phyloP scores from a whole-genome alignment of 2,329 filamentous ascomycete species.

The Cadophora sp. region DNA sequence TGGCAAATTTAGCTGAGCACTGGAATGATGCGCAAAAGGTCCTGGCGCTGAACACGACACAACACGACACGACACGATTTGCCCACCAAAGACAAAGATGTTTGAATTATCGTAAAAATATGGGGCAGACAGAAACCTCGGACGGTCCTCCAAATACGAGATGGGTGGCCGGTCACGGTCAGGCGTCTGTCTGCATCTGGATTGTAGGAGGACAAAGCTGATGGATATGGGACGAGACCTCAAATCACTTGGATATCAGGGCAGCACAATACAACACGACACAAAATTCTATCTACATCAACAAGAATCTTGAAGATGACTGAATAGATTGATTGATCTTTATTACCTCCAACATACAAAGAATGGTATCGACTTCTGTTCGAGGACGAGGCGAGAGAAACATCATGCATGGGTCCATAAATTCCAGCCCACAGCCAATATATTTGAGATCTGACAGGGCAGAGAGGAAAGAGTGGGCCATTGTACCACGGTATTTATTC shows the following conservation, averaged over 20 bases:
- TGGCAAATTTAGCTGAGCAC: not conserved
- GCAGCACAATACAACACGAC: too few species aligned
- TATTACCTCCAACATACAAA: not conserved
- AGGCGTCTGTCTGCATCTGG: slow-evolving; percentile 4
- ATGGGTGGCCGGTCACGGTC: not conserved
- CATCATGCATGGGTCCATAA: not conserved
- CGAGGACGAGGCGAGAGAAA: not conserved
- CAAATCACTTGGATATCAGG: not conserved
- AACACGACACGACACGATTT: too few species aligned
- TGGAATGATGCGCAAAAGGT: slow-evolving; percentile 6
- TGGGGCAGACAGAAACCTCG: slow-evolving; percentile 11
- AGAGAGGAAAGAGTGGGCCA: not conserved
- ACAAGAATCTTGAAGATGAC: not conserved
- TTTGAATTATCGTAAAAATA: slow-evolving; percentile 1
- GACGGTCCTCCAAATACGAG: slow-evolving; percentile 13
- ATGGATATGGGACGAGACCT: not conserved
- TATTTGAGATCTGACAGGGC: slow-evolving; percentile 11
- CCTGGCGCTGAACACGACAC: not conserved
- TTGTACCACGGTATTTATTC: not conserved
- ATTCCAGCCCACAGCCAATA: not conserved
- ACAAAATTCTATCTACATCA: not conserved
- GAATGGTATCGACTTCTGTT: not conserved
- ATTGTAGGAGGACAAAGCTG: slow-evolving; percentile 7
- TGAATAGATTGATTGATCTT: not conserved
- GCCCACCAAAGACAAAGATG: not conserved